A percentile compares a stretch with the other conserved stretches of the same genome.
Evolutionary conservation across 805 yeast genomes (phyloP).

Genomic region (Ogataea henricii): DNA sequence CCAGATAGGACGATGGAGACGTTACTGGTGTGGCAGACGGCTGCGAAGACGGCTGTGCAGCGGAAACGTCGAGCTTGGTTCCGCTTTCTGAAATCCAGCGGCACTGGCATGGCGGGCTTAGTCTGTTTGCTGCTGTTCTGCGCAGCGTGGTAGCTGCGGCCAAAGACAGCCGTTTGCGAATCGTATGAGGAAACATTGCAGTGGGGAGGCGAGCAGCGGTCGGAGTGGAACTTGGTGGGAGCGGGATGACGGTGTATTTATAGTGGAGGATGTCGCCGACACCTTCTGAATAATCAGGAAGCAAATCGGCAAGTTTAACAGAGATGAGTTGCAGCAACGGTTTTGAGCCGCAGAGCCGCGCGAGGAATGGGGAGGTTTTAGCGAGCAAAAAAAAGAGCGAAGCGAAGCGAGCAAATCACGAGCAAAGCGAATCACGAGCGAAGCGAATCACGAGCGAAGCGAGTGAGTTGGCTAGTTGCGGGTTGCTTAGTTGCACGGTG

Average conservation of each 20-base stretch:
- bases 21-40: background rate
- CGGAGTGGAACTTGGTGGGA: background rate
- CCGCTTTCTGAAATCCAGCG: background rate
- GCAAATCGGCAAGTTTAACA: conserved; percentile 5
- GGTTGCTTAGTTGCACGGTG: background rate
- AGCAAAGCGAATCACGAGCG: no score
- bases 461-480: no score
- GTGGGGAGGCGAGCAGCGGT: background rate
- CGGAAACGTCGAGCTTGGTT: background rate
- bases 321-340: background rate
- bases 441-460: no score
- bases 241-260: background rate
- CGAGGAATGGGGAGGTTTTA: background rate
- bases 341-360: conserved; percentile 5
- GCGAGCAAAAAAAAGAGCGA: background rate
- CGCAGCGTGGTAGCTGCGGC: background rate
- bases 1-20: conserved; percentile 41
- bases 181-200: background rate
- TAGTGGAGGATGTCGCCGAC: background rate
- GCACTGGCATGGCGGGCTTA: background rate
- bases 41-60: background rate
- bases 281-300: background rate
- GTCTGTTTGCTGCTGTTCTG: background rate
- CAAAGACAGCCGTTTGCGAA: background rate
- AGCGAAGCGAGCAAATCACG: background rate